phyloP scores from a whole-genome alignment of 345 rosid species.

The Aquilaria sinensis region DNA sequence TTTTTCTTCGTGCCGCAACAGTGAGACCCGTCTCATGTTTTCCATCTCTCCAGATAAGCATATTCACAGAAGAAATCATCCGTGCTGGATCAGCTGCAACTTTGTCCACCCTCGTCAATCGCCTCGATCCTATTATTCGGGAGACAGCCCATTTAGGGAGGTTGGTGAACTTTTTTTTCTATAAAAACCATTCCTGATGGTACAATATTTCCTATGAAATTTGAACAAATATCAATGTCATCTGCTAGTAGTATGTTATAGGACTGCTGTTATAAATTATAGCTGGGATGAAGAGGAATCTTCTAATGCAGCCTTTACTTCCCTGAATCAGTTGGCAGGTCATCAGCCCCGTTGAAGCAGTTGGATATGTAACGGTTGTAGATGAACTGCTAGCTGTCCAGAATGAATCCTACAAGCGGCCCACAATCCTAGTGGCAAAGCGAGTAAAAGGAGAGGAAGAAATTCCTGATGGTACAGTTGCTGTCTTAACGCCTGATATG shows the following conservation, averaged over 20 bases:
- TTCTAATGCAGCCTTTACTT: conserved; percentile 20
- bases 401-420: conserved; percentile 66
- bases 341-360: conserved; percentile 87
- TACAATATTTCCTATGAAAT: not conserved
- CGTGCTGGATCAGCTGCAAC: conserved; percentile 99
- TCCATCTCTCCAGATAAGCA: conserved; percentile 47
- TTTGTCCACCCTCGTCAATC: conserved; percentile 74
- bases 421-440: conserved; percentile 87
- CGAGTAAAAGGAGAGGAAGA: conserved; percentile 98
- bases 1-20: conserved; percentile 2
- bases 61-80: conserved; percentile 93
- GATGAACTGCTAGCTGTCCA: conserved; percentile 84
- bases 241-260: conserved; percentile 2
- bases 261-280: not conserved
- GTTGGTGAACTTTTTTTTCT: conserved; percentile 30
- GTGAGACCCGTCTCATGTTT: conserved; percentile 3
- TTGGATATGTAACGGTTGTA: conserved; percentile 77
- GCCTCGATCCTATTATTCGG: conserved; percentile 95
- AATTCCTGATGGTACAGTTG: conserved; percentile 96
- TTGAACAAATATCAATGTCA: not conserved
- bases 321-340: conserved; percentile 91
- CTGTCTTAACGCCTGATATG: conserved; percentile 97
- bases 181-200: not conserved
- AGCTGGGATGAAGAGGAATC: conserved; percentile 16
- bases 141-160: conserved; percentile 93